These are phyloP conservation scores for Drechmeria coniospora DNA, from an alignment of 2,329 filamentous ascomycete genomes.

Conservation along the genomic window DNA sequence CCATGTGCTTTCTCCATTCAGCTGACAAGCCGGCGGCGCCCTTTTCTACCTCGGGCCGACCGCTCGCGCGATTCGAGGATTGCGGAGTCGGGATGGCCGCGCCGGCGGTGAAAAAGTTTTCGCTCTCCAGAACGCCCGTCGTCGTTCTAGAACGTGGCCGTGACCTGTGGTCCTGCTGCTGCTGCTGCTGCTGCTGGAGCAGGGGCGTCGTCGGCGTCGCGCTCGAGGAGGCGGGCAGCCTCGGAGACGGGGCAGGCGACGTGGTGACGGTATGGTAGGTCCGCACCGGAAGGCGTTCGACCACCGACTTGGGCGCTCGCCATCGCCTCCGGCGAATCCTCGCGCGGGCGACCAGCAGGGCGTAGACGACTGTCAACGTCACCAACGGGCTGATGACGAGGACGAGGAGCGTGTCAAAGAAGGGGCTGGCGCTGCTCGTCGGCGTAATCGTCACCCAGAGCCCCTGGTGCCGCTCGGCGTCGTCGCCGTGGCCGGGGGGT, in stretches of 20 bases:
- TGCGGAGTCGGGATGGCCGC: conserved; percentile 23
- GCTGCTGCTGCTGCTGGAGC: conserved; percentile 45
- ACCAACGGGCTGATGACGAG: conserved; percentile 89
- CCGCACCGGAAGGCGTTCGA: conserved; percentile 84
- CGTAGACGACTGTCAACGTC: conserved; percentile 85
- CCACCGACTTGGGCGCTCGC: conserved; percentile 94
- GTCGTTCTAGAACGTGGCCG: conserved; percentile 51
- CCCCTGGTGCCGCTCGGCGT: conserved; percentile 39
- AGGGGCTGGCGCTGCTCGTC: conserved; percentile 75
- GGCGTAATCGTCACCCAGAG: conserved; percentile 96
- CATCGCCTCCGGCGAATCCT: conserved; percentile 79
- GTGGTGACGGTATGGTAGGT: conserved; percentile 78
- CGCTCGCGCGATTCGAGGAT: conserved; percentile 15
- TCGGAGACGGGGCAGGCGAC: conserved; percentile 36
- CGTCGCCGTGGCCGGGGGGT: conserved; percentile 4
- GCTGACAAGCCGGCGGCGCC: conserved; percentile 23
- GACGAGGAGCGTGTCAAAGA: conserved; percentile 92
- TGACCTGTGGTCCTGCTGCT: conserved; percentile 30
- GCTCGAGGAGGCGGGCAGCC: conserved; percentile 46
- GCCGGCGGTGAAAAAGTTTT: conserved; percentile 27
- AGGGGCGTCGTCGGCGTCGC: conserved; percentile 68
- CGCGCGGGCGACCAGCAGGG: conserved; percentile 70
- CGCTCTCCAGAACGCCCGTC: conserved; percentile 40
- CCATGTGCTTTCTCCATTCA: conserved; percentile 53
- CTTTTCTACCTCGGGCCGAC: conserved; percentile 32